Evolutionary conservation across 139 green algal species (phyloP).

Genomic region (Coccomyxa sp.): DNA sequence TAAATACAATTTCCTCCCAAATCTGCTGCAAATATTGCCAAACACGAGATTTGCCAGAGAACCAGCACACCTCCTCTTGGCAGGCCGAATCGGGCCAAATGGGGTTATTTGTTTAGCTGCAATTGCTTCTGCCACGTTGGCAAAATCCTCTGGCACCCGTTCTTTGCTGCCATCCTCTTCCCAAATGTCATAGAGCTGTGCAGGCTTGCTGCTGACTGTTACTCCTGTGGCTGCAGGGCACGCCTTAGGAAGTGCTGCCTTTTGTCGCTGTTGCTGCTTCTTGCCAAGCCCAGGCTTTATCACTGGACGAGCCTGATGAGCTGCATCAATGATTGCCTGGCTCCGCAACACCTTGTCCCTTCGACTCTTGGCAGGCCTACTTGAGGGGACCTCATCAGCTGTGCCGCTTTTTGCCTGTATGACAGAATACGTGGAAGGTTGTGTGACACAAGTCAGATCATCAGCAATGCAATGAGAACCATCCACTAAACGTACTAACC

Average conservation of each 20-base stretch:
- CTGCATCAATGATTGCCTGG: not conserved
- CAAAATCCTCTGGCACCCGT: not conserved
- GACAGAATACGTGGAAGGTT: no score
- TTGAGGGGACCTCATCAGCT: no score
- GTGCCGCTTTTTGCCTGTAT: no score
- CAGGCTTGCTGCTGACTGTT: no score
- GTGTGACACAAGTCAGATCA: no score
- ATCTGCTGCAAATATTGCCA: not conserved
- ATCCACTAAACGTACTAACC: slow-evolving; percentile 15
- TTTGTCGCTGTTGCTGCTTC: not conserved
- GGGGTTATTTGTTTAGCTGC: not conserved
- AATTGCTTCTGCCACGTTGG: not conserved
- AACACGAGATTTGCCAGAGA: not conserved
- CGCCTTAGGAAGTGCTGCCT: not conserved
- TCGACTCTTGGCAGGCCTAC: not conserved
- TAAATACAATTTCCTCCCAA: not conserved
- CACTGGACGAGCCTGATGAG: not conserved
- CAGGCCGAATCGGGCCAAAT: not conserved
- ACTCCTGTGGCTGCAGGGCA: no score
- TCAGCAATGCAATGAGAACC: no score
- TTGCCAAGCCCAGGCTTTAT: not conserved
- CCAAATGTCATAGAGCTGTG: no score
- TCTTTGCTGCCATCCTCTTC: no score
- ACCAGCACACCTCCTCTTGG: not conserved
- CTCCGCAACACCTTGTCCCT: not conserved